A percentile compares a stretch with the other conserved stretches of the same genome.
Conservation (phyloP, 2,329 filamentous ascomycete genomes). For the Clonostachys chloroleuca region DNA sequence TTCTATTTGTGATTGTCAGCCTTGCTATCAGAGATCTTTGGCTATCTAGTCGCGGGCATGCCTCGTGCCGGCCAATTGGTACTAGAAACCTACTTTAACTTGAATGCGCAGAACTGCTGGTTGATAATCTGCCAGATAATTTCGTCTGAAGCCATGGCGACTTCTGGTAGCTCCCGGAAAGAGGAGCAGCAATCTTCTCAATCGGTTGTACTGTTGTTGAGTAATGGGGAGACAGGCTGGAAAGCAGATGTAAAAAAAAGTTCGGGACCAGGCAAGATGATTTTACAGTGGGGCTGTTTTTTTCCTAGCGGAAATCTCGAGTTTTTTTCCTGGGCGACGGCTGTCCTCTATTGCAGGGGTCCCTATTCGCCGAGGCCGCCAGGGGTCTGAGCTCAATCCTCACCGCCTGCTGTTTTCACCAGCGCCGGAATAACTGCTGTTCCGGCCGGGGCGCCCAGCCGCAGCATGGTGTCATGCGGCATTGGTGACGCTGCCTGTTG, state of each 20-base stretch:
- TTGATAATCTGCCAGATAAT: slow-evolving; percentile 98
- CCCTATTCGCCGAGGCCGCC: too few species aligned
- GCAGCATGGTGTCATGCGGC: too few species aligned
- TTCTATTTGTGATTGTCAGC: slow-evolving; percentile 39
- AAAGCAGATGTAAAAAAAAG: too few species aligned
- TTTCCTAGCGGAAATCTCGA: too few species aligned
- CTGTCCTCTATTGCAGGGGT: too few species aligned
- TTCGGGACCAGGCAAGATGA: too few species aligned
- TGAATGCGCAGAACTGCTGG: slow-evolving; percentile 92
- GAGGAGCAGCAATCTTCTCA: too few species aligned
- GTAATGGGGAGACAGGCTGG: too few species aligned
- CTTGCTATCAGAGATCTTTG: neutral
- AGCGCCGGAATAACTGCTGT: neutral
- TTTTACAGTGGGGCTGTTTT: too few species aligned
- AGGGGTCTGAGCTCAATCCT: neutral
- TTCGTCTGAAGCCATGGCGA: slow-evolving; percentile 80
- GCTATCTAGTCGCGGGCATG: neutral
- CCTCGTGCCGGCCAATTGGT: neutral
- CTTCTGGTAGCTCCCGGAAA: neutral
- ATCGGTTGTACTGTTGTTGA: too few species aligned
- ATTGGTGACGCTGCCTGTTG: too few species aligned
- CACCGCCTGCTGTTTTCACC: neutral
- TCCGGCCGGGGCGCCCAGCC: neutral
- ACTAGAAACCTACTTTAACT: slow-evolving; percentile 65
- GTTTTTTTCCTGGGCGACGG: too few species aligned